phyloP scores from a whole-genome alignment of 2,329 filamentous ascomycete species.

The Fusarium sp. region DNA sequence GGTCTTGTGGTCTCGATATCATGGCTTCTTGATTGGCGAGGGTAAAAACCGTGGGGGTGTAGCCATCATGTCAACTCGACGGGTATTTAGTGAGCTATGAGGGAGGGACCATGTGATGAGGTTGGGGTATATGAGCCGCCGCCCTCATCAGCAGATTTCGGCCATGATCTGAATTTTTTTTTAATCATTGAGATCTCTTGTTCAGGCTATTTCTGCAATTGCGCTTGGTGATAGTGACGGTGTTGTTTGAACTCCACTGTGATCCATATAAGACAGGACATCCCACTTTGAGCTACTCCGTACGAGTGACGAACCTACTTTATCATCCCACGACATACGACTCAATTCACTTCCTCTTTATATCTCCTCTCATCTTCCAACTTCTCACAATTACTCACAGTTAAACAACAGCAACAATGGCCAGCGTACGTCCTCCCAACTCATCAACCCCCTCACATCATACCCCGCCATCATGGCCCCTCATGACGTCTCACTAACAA shows the following conservation, averaged over 20 bases:
- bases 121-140: slow-evolving; percentile 34
- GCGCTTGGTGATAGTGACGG: not conserved
- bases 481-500: slow-evolving; percentile 27
- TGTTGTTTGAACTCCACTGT: slow-evolving; percentile 20
- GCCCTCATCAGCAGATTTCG: slow-evolving; percentile 36
- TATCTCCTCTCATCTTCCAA: not conserved
- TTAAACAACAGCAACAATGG: slow-evolving; percentile 27
- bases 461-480: slow-evolving; percentile 29
- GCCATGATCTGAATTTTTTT: slow-evolving; percentile 12
- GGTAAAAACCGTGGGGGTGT: slow-evolving; percentile 29
- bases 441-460: not conserved
- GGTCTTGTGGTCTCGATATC: slow-evolving; percentile 15
- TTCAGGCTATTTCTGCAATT: slow-evolving; percentile 20
- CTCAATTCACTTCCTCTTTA: not conserved
- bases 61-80: slow-evolving; percentile 1
- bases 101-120: slow-evolving; percentile 23
- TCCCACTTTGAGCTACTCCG: slow-evolving; percentile 4
- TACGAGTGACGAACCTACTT: slow-evolving; percentile 1
- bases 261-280: slow-evolving; percentile 35
- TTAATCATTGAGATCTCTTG: not conserved
- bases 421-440: slow-evolving; percentile 34
- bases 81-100: not conserved
- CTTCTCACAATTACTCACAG: not conserved
- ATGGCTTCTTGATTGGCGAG: slow-evolving; percentile 31
- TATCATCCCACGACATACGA: slow-evolving; percentile 2